Base-by-base conservation (phyloP, 108 stramenopile genomes). In the Cylindrotheca fusiformis region DNA sequence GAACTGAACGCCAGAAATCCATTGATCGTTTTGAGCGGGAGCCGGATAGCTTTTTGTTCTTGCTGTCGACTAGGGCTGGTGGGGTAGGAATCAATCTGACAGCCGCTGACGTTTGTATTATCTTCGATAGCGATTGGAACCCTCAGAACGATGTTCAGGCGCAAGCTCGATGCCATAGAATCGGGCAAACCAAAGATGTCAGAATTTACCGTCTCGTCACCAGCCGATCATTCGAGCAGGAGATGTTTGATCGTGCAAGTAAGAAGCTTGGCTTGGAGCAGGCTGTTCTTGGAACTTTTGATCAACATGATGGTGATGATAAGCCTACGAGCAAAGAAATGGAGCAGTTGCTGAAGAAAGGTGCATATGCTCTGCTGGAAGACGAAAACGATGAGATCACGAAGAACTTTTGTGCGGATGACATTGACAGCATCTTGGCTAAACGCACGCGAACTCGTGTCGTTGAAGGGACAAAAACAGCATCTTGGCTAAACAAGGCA, bases 81-180 rank as follows among this genome's bases (percentile, higher is more conserved):
- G 99, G 99, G n/a, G 97, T 98, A 44, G 99, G 99, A 32, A 99
- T 99, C 80, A 99, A 99, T 71, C 73, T 99, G 28, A 97, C 97
- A 14, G 97, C 99, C 4, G 99, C 99, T 0, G 91, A 95, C 71
- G 81, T 79, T 1, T 84, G 90, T 54, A 86, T 86, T 52, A 92
- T 95, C 48, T 91, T 88, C 62, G 89, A 95, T 66, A 84, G 82
- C 57, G 98, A 99, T 67, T 99, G 98, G 98, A 99, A 99, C 66
- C 98, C 98, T 21, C 99, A 99, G 79, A 98, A 98, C 67, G 99
- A 99, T 69, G 96, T 98, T 14, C 99, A 99, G 74, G 99, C 98
- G 18, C 95, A 95, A 77, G 97, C 96, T 12, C 87, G 97, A 52
- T 97, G 96, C 56, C 99, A 99, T 78, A 89, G 99, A 54, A 97